Conservation (phyloP, 495 filamentous ascomycete species). For the Podospora conica region DNA sequence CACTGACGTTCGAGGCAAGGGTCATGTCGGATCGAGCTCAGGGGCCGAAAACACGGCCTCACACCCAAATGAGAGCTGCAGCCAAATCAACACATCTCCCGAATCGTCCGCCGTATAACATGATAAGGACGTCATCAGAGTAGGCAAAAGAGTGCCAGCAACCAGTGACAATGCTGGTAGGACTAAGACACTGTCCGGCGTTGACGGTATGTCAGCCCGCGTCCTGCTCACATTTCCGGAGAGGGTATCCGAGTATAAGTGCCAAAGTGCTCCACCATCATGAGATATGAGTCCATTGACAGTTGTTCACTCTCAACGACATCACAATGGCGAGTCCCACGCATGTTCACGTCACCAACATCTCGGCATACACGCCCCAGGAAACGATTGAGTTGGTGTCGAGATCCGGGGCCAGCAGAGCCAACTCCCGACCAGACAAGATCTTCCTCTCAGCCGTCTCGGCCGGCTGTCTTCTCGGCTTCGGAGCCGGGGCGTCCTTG, state of each 20-base stretch:
- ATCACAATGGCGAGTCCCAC: neutral
- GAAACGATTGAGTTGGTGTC: constrained; percentile 46
- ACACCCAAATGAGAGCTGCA: neutral
- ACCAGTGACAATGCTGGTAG: neutral
- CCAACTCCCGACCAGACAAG: constrained; percentile 48
- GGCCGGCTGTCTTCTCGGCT: constrained; percentile 46
- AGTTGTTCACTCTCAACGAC: neutral
- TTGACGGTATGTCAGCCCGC: neutral
- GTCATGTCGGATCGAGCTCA: neutral
- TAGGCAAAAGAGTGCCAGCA: neutral
- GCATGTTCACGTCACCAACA: neutral
- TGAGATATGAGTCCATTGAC: neutral
- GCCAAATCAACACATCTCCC: neutral
- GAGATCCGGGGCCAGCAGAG: constrained; percentile 44
- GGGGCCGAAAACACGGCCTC: neutral
- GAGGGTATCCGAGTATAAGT: neutral
- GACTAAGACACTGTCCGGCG: neutral
- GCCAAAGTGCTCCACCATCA: neutral
- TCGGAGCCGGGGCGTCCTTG: constrained; percentile 47
- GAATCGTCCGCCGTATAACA: neutral
- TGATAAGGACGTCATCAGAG: neutral
- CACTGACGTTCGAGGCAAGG: neutral
- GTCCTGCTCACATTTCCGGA: neutral
- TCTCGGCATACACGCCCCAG: constrained; percentile 34
- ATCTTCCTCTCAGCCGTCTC: constrained; percentile 49